Base-by-base conservation (phyloP, 768 basidiomycete species). In the Artomyces pyxidatus region DNA sequence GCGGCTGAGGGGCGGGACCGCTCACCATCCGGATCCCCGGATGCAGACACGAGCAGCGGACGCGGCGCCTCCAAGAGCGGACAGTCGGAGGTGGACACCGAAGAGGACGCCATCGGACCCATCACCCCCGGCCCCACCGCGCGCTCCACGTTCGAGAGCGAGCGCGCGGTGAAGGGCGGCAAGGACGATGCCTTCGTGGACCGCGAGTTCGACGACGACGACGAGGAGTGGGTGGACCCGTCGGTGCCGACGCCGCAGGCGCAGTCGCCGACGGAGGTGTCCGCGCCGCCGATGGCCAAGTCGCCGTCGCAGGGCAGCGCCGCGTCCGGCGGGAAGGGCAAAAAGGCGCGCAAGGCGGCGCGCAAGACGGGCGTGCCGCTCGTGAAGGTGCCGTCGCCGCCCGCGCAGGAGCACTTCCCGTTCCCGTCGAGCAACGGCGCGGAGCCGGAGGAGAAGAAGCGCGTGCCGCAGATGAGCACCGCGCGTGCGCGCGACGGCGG, bases 401-500 rank as follows among this genome's bases (percentile, higher is more conserved):
- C 62, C 3, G 47, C 45, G 30, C 40, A 50, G 48, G 47, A 50
- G 43, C 45, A 51, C 5, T 45, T 55, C 42, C 55, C 57, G 12
- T 50, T 54, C 37, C 56, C 51, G 39, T 54, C 53, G 25, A 52
- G 44, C 38, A 42, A 22, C 27, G 41, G 47, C 45, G 55, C 56
- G n/a, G 62, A 49, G 29, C 22, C 19, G 3, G 48, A 49, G 9
- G 51, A 54, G 12, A 39, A 46, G 16, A 45, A 60, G 59, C 61
- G 63, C 28, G 58, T 67, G 54, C 70, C 66, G 50, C 71, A 83
- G 67, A 85, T 88, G 85, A 81, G 85, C 59, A 81, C 75, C 3
- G 76, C 81, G 23, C 76, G 83, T 37, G 88, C 81, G 42, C 72
- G 85, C 49, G 85, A 89, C 63, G 87, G 88, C 3, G 88, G 88